Base-by-base conservation (phyloP, 169 alveolate genomes). In the Plasmodium vinckei region DNA sequence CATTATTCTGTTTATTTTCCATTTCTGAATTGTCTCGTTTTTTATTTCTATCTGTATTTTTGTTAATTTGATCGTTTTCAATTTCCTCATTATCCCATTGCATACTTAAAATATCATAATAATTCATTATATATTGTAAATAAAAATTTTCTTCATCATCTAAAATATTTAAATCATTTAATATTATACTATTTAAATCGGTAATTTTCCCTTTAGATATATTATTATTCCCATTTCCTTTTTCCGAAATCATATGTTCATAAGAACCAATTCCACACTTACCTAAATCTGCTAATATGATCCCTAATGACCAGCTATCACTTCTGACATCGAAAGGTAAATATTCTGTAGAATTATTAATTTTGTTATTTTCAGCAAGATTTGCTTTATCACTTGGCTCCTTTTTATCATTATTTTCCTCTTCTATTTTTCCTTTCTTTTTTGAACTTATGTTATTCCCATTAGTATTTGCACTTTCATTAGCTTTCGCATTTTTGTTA, bases 241-340 rank as follows among this genome's bases (percentile, higher is more conserved):
- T 79, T 21, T 79, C 84, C 54, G 72, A 67, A 51, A 59, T 13
- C 60, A 67, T 67, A 54, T 67, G 39, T 42, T 79, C 82, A 47
- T 79, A 79, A n/a, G 89, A 56, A 9, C 63, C 51, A 9, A 64
- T 57, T 17, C 89, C 89, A 49, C 89, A 79, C 68, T 79, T 79
- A 47, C 67, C 89, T n/a, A 79, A 68, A 67, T 79, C 89, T 15
- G 89, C 89, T 79, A 79, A 53, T 59, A 79, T 79, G 44, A 79
- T 79, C 5, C 89, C 89, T 67, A 79, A 59, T 46, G 89, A 54
- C 89, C 89, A 79, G 60, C 89, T 79, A 71, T 79, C 89, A 70
- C 84, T 67, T 79, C 89, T 79, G 13, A 67, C 71, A 56, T 79
- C 89, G 61, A 79, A 79, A 15, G 89, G 89, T 5, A 57, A 9